phyloP scores from a whole-genome alignment of 1,284 basidiomycete genomes.

The Volvariella surrecta region DNA sequence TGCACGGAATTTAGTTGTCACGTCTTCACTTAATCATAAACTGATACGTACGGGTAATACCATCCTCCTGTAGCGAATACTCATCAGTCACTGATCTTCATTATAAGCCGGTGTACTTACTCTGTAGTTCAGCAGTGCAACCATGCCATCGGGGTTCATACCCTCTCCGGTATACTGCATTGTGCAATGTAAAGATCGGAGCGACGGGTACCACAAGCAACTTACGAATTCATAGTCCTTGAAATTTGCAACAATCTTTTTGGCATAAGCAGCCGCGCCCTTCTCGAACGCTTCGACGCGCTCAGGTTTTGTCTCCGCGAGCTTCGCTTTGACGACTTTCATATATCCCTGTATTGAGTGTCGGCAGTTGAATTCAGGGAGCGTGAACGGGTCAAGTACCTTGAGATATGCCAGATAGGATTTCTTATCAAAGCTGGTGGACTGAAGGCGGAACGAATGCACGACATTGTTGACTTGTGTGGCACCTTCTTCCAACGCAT shows the following conservation, averaged over 20 bases:
- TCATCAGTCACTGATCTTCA: background rate
- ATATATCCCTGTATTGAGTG: constrained; percentile 32
- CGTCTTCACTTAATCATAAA: too few relatives aligned
- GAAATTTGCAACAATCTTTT: constrained; percentile 89
- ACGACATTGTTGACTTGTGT: constrained; percentile 84
- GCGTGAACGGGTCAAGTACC: constrained; percentile 31
- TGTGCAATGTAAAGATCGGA: constrained; percentile 12
- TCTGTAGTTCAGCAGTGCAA: constrained; percentile 82
- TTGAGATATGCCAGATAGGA: constrained; percentile 83
- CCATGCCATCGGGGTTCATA: constrained; percentile 87
- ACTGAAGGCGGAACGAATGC: constrained; percentile 86
- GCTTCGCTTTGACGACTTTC: constrained; percentile 37
- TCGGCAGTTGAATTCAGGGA: constrained; percentile 1
- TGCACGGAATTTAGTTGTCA: constrained; percentile 18
- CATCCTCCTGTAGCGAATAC: constrained; percentile 43
- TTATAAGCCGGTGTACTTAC: constrained; percentile 24
- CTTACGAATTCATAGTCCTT: constrained; percentile 84
- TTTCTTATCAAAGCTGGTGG: constrained; percentile 91
- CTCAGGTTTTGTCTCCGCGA: constrained; percentile 51
- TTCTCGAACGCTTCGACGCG: constrained; percentile 81
- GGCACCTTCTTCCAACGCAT: constrained; percentile 77
- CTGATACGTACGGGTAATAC: constrained; percentile 59
- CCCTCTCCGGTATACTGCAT: constrained; percentile 76
- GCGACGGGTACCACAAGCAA: background rate
- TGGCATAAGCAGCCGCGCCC: constrained; percentile 68